Conservation (phyloP, 1,139 yeast species). For the Diutina siamensis region DNA sequence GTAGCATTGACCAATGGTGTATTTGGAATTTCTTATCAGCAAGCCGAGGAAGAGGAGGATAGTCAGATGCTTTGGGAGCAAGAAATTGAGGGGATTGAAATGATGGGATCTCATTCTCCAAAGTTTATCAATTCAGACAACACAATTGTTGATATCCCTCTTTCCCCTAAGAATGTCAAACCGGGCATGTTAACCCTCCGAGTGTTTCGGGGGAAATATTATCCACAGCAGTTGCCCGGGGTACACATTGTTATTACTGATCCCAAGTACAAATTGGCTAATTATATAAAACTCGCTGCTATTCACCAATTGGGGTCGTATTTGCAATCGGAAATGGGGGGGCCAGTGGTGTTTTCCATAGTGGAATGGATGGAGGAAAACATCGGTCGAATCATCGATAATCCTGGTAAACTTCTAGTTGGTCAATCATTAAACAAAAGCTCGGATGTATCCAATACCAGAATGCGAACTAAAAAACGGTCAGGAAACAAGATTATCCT, state of each 20-base stretch:
- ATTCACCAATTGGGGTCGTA: slow-evolving; percentile 35
- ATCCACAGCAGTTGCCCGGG: slow-evolving; percentile 56
- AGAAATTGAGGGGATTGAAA: slow-evolving; percentile 60
- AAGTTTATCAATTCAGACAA: slow-evolving; percentile 14
- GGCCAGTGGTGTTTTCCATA: slow-evolving; percentile 52
- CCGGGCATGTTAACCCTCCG: slow-evolving; percentile 31
- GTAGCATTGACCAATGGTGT: slow-evolving; percentile 37
- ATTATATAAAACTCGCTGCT: slow-evolving; percentile 61
- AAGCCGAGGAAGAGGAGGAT: slow-evolving; percentile 9
- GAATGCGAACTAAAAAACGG: not conserved
- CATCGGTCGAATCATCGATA: slow-evolving; percentile 40
- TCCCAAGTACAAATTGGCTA: slow-evolving; percentile 44
- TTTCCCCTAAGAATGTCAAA: slow-evolving; percentile 21
- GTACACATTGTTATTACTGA: slow-evolving; percentile 42
- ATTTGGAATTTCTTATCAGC: slow-evolving; percentile 12
- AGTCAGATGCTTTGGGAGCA: slow-evolving; percentile 50
- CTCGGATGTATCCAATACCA: not conserved
- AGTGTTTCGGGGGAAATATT: slow-evolving; percentile 38
- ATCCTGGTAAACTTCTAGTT: slow-evolving; percentile 46
- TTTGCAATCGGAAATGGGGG: slow-evolving; percentile 42
- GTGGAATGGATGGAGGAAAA: slow-evolving; percentile 70
- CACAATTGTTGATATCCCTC: slow-evolving; percentile 18
- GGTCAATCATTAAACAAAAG: not conserved
- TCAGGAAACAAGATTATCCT: not conserved
- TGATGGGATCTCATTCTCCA: slow-evolving; percentile 30